Evolutionary conservation across 768 basidiomycete species (phyloP), one percentile per base, ranked within the genome.

Genomic region (Leccinellum rugosiceps): DNA sequence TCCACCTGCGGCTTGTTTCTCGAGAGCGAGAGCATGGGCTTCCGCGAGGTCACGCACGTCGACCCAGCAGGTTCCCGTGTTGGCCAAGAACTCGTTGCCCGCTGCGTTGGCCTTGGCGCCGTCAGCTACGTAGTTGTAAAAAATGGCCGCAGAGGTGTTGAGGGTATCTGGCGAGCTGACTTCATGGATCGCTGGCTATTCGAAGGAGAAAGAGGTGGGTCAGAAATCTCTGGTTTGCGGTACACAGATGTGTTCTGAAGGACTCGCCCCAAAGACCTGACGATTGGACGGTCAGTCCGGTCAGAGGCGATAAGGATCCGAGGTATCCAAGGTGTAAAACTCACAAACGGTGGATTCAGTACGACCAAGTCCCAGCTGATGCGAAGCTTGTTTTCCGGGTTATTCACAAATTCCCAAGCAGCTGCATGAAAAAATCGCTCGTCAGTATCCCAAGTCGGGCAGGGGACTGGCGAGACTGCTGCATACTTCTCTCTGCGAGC

Each of bases 41-140:
- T 72, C 68, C 0, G 80, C 84, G 32, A 83, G 65, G 64, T 86
- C 84, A 6, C 83, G 77, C 6, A 84, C 83, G 51, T 85, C 81
- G 28, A 81, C 64, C 75, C 78, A 83, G 23, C 63, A 57, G 14
- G 65, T 64, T 6, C 70, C 69, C 17, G 62, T 55, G 17, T 63
- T 54, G 23, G 63, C 63, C 32, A 70, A 58, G 31, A 63, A 55
- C 31, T 69, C 66, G 34, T 71, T 67, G 11, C 70, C 61, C 28
- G 58, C 60, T 25, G 63, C 61, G 17, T 64, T 58, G 2, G 62
- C 52, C 38, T 58, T 68, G 46, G 61, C 50, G 10, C 59, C 30
- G n/a, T 65, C 61, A 0, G 72, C 62, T 15, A 79, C 68, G 10
- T 65, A 59, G 19, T 73, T 58, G 65, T 75, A 75, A 67, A 75